Base-by-base conservation (phyloP, 1,139 yeast species). In the Lipomyces yarrowii region DNA sequence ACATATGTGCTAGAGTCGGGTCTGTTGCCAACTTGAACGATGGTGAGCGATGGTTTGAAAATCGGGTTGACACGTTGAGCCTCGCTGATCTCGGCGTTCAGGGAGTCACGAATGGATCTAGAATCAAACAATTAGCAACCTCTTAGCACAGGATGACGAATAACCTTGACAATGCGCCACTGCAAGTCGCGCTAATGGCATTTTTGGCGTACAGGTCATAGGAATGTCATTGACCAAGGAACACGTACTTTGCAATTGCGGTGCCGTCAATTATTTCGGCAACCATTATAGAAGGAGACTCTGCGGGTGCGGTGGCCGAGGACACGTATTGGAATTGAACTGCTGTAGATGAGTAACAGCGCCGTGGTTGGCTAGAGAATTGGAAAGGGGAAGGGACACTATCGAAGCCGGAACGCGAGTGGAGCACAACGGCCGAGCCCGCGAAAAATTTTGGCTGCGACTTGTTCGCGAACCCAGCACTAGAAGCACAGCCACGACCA, bases 1-100 rank as follows among this genome's bases (percentile, higher is more conserved):
- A 94, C 98, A 79, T 94, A 94, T n/a, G 97, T 90, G 61, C 91
- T 84, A 13, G 98, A 91, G 77, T 94, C 99, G 53, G 91, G 93
- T 75, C 98, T 84, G 60, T 81, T 83, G 60, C 98, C 98, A 35
- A 94, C 96, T 80, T 94, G 99, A 72, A 94, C 83, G 72, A 94
- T 93, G 63, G 91, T 83, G 77, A 94, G 82, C 64, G 86, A 84
- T 51, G 99, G 98, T 72, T 83, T 82, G 81, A 92, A 93, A 64
- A 82, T 83, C 30, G 86, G 82, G 75, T 86, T 56, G 42, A 37
- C 51, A 18, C 54, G 33, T 60, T 62, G 71, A 51, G 63, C 62
- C 26, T 51, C 60, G 52, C 59, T 61, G 33, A 68, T 70, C 54
- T 67, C 65, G 35, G 65, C 65, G 52, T 68, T 53, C 59, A 70